Percentiles rank a stretch among this genome's conserved stretches.
Evolutionary conservation across 2,329 filamentous ascomycete genomes (phyloP).

Genomic region (Dactylellina haptotyla): DNA sequence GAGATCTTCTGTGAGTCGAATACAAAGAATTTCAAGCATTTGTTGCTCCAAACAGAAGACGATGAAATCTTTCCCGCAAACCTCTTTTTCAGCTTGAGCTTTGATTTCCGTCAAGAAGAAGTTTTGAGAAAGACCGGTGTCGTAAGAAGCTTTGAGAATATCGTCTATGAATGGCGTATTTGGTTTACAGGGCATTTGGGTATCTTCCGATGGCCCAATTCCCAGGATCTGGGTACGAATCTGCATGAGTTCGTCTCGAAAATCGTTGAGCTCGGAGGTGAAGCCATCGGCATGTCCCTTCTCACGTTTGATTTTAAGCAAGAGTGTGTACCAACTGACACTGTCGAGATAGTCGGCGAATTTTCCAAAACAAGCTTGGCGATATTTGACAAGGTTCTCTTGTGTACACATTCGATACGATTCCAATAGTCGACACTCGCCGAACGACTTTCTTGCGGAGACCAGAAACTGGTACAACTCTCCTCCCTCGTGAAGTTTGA

Average conservation of each 20-base stretch:
- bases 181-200: constrained; percentile 15
- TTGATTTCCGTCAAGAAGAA: constrained; percentile 23
- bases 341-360: neutral
- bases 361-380: constrained; percentile 8
- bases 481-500: constrained; percentile 36
- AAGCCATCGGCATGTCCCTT: neutral
- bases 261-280: neutral
- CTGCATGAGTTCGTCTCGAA: neutral
- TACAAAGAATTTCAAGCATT: neutral
- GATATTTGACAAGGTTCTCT: constrained; percentile 2
- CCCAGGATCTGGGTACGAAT: neutral
- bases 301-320: constrained; percentile 9
- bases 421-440: constrained; percentile 24
- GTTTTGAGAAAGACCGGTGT: constrained; percentile 14
- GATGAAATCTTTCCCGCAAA: constrained; percentile 16
- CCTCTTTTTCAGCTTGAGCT: constrained; percentile 19
- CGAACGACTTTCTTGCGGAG: constrained; percentile 7
- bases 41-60: neutral
- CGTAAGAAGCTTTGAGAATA: constrained; percentile 31
- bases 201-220: neutral
- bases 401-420: constrained; percentile 5
- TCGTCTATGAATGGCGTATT: constrained; percentile 41
- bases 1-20: constrained; percentile 12
- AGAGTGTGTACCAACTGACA: constrained; percentile 19
- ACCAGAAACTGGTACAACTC: constrained; percentile 45